These are phyloP conservation scores for Pulveroboletus sp. DNA, from an alignment of 768 basidiomycete genomes.

Conservation along the genomic window DNA sequence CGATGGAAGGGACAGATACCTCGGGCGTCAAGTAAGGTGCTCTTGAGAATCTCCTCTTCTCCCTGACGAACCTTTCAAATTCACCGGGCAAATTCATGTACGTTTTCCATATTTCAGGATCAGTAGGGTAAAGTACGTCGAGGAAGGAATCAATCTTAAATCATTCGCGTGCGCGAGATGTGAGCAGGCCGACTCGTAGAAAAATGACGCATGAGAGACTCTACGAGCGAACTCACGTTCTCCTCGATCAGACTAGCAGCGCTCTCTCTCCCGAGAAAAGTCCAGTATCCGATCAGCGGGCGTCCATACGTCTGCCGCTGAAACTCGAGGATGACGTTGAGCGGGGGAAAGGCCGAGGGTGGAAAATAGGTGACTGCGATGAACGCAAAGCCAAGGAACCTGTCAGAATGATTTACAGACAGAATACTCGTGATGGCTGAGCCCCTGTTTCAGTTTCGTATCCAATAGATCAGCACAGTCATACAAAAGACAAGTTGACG, in stretches of 20 bases:
- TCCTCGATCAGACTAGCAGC: slow-evolving; percentile 33
- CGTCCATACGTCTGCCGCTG: slow-evolving; percentile 30
- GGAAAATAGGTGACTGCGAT: slow-evolving; percentile 34
- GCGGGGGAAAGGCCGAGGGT: slow-evolving; percentile 24
- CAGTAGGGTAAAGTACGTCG: slow-evolving; percentile 31
- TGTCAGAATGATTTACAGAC: slow-evolving; percentile 36
- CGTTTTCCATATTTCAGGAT: slow-evolving; percentile 35
- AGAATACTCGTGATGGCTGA: slow-evolving; percentile 32
- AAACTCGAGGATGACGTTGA: slow-evolving; percentile 25
- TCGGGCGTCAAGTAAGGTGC: slow-evolving; percentile 33
- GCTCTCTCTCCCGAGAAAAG: slow-evolving; percentile 31
- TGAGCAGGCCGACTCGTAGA: neutral
- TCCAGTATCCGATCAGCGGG: slow-evolving; percentile 44
- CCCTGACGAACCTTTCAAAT: slow-evolving; percentile 29
- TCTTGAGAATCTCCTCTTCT: slow-evolving; percentile 18
- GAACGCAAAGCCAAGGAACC: slow-evolving; percentile 41
- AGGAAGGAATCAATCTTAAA: slow-evolving; percentile 43
- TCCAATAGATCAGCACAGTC: slow-evolving; percentile 4
- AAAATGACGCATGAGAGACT: too few species aligned
- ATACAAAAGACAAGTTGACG: neutral
- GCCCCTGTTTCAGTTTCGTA: slow-evolving; percentile 31
- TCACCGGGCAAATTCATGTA: slow-evolving; percentile 35
- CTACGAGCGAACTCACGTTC: slow-evolving; percentile 25
- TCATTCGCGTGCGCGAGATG: neutral
- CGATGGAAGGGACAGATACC: slow-evolving; percentile 17